Evolutionary conservation across 345 rosid genomes (phyloP).

Genomic region (Pistacia vera): DNA sequence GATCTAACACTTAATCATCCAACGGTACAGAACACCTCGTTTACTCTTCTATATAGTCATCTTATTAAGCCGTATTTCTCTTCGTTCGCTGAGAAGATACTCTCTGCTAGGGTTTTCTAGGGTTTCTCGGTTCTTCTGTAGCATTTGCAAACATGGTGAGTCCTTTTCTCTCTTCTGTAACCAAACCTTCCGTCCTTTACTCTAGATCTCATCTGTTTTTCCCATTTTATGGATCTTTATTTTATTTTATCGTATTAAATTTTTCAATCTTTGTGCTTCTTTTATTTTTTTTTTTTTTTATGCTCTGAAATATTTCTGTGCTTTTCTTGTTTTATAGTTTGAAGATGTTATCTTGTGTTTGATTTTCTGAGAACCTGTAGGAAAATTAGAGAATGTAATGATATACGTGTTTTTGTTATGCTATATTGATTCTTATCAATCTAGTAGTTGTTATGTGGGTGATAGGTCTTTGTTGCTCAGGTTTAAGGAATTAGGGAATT

Average conservation of each 20-base stretch:
- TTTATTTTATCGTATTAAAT: not conserved
- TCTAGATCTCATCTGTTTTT: not conserved
- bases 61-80: accelerated
- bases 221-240: not conserved
- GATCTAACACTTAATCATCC: constrained; percentile 1
- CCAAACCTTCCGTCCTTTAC: not conserved
- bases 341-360: not conserved
- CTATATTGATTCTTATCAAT: not conserved
- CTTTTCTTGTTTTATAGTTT: not conserved
- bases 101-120: constrained; percentile 15
- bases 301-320: no score
- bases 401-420: not conserved
- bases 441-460: not conserved
- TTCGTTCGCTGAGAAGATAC: not conserved
- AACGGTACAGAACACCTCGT: not conserved
- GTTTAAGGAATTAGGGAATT: not conserved
- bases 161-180: no score
- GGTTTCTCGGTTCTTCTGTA: not conserved
- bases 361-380: not conserved
- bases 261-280: no score
- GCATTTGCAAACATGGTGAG: constrained; percentile 12
- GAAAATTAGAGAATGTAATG: not conserved
- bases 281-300: no score
- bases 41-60: not conserved
- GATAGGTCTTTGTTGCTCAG: not conserved